Evolutionary conservation across 2,329 filamentous ascomycete species (phyloP).

Genomic region (Penicillium sp.): DNA sequence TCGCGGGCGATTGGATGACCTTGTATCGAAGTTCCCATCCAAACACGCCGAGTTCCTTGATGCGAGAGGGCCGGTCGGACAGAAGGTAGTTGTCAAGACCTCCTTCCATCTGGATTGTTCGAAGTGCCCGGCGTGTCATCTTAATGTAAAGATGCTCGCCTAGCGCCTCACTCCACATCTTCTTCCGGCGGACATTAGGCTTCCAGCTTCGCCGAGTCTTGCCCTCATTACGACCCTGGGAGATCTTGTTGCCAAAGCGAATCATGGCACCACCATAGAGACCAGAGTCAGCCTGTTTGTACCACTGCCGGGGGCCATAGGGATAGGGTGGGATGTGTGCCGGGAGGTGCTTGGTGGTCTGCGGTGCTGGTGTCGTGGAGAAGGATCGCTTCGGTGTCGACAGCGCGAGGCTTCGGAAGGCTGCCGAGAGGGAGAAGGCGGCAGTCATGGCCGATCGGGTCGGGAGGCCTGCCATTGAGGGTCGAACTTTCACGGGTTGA

Average conservation of each 20-base stretch:
- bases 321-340: slow-evolving; percentile 47
- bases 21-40: slow-evolving; percentile 90
- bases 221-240: slow-evolving; percentile 48
- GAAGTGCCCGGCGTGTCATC: slow-evolving; percentile 45
- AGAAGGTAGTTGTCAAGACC: slow-evolving; percentile 90
- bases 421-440: slow-evolving; percentile 37
- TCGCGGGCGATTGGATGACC: slow-evolving; percentile 72
- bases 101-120: slow-evolving; percentile 74
- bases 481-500: neutral
- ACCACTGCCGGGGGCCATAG: slow-evolving; percentile 44
- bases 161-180: slow-evolving; percentile 46
- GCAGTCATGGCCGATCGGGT: slow-evolving; percentile 31
- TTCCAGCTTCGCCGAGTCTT: slow-evolving; percentile 51
- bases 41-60: slow-evolving; percentile 82
- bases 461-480: slow-evolving; percentile 33
- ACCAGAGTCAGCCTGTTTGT: slow-evolving; percentile 48
- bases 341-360: slow-evolving; percentile 35
- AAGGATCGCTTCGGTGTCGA: slow-evolving; percentile 38
- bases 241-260: slow-evolving; percentile 52
- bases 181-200: slow-evolving; percentile 50
- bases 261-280: slow-evolving; percentile 48
- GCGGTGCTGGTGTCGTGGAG: slow-evolving; percentile 35
- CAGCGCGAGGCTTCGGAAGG: slow-evolving; percentile 41
- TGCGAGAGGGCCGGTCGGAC: slow-evolving; percentile 69
- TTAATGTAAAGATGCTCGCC: slow-evolving; percentile 45